These are phyloP conservation scores for Kockovaella imperatae DNA, from an alignment of 768 basidiomycete genomes.

Conservation along the genomic window DNA sequence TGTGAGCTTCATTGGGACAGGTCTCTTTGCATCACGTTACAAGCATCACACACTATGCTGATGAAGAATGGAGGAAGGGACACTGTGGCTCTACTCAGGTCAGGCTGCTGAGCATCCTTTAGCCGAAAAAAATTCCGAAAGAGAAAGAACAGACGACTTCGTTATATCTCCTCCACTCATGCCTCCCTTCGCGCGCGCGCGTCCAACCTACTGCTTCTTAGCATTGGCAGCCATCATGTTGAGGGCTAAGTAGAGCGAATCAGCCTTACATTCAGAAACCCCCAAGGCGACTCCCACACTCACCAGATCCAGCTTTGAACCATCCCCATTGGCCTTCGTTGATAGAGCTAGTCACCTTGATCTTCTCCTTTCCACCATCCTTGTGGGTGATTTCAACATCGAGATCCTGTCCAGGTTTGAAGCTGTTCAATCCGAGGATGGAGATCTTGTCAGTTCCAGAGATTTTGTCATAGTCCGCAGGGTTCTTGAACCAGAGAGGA, in stretches of 20 bases:
- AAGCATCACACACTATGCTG: neutral
- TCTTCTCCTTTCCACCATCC: slow-evolving; percentile 68
- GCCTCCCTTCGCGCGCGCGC: too few species aligned
- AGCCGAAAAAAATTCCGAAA: neutral
- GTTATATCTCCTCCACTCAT: neutral
- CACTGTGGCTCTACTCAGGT: neutral
- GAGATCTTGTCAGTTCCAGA: slow-evolving; percentile 78
- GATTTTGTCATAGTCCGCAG: slow-evolving; percentile 90
- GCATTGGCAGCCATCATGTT: slow-evolving; percentile 44
- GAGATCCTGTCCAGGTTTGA: slow-evolving; percentile 87
- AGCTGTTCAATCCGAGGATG: slow-evolving; percentile 77
- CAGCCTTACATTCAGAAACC: neutral
- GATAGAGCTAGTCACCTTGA: slow-evolving; percentile 82
- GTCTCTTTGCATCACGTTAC: too few species aligned
- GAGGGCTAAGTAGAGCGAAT: slow-evolving; percentile 19
- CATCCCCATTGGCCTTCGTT: slow-evolving; percentile 95
- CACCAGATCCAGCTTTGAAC: slow-evolving; percentile 87
- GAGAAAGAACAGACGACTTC: neutral
- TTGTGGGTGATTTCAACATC: slow-evolving; percentile 72
- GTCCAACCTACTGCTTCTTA: slow-evolving; percentile 28
- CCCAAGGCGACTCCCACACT: slow-evolving; percentile 58
- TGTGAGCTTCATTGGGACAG: too few species aligned
- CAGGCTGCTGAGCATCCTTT: neutral
- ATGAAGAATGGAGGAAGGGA: neutral
- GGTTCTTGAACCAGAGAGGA: slow-evolving; percentile 83